A percentile compares a stretch with the other conserved stretches of the same genome.
phyloP scores from a whole-genome alignment of 2,329 filamentous ascomycete genomes.

The Cercospora sp. region DNA sequence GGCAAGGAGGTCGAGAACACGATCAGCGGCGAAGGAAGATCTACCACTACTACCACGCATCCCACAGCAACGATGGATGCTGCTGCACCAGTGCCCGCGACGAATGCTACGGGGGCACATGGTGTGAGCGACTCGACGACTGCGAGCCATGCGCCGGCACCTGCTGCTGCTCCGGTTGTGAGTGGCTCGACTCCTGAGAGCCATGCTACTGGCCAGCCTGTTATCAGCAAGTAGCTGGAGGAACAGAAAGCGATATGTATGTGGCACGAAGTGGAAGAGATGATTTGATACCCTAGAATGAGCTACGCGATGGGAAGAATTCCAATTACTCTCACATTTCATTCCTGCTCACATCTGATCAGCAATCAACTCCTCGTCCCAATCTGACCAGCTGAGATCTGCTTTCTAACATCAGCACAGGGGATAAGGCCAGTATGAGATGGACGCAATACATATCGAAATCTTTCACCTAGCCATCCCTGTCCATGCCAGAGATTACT shows the following conservation, averaged over 20 bases:
- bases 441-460: neutral
- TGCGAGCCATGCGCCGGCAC: neutral
- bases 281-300: slow-evolving; percentile 1
- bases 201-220: slow-evolving; percentile 9
- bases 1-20: slow-evolving; percentile 22
- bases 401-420: neutral
- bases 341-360: neutral
- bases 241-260: no score
- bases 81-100: neutral
- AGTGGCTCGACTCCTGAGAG: neutral
- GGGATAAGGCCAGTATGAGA: no score
- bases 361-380: no score
- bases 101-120: neutral
- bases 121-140: neutral
- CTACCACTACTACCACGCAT: neutral
- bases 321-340: no score
- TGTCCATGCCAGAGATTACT: neutral
- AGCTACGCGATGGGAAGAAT: neutral
- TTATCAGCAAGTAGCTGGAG: neutral
- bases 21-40: neutral
- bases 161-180: neutral
- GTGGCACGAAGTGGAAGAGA: neutral
- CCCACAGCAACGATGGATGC: neutral
- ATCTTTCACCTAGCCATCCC: neutral
- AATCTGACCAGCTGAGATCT: no score